Percentiles rank a stretch among this genome's conserved stretches.
Conservation (phyloP, 176 grass and related monocot species). For the Musa schizocarpa region DNA sequence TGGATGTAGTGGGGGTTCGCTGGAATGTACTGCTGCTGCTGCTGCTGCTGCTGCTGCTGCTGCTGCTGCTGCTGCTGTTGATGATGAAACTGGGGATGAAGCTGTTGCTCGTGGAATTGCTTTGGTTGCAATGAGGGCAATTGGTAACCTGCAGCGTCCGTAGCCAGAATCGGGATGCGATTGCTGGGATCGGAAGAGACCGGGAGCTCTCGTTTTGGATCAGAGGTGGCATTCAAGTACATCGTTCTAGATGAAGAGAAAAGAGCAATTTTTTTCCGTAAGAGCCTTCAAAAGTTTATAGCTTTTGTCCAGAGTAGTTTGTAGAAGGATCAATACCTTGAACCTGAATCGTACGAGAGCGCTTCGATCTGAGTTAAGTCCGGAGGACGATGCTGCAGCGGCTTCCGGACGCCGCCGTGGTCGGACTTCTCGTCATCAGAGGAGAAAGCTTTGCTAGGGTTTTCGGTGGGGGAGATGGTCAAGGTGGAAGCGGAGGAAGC, state of each 20-base stretch:
- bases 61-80: conserved; percentile 56
- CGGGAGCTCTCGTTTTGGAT: conserved; percentile 5
- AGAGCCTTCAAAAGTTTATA: background rate
- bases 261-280: background rate
- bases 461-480: conserved; percentile 48
- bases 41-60: conserved; percentile 56
- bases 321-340: conserved; percentile 38
- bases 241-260: background rate
- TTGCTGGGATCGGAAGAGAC: conserved; percentile 25
- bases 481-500: conserved; percentile 28
- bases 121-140: conserved; percentile 31
- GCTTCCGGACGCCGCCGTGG: conserved; percentile 43
- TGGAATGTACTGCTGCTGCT: conserved; percentile 46
- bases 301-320: background rate
- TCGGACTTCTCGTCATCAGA: conserved; percentile 78
- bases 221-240: background rate
- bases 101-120: conserved; percentile 43
- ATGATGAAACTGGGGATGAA: conserved; percentile 24
- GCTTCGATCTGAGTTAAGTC: conserved; percentile 6
- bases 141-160: conserved; percentile 38
- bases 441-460: conserved; percentile 32
- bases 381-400: conserved; percentile 23
- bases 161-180: conserved; percentile 32
- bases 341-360: conserved; percentile 28
- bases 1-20: conserved; percentile 77